Evolutionary conservation across 768 basidiomycete genomes (phyloP).

Genomic region (Serendipita indica): DNA sequence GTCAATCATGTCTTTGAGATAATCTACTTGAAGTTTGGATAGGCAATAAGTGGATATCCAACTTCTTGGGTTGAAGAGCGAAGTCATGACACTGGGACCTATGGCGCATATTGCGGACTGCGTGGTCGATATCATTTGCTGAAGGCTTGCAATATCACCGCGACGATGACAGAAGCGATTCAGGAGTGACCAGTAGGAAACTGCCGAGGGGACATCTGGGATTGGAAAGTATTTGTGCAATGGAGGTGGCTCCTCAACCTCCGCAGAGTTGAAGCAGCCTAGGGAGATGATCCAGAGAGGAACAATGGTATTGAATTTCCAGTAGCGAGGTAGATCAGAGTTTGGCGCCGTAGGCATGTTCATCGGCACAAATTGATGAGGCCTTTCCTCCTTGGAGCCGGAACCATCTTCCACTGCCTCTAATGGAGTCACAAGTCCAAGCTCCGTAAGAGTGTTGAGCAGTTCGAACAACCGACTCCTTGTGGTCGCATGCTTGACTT

Average conservation of each 20-base stretch:
- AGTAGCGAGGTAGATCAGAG: slow-evolving; percentile 39
- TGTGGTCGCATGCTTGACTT: slow-evolving; percentile 43
- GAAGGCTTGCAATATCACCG: not conserved
- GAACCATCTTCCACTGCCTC: slow-evolving; percentile 14
- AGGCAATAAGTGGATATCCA: slow-evolving; percentile 51
- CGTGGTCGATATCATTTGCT: not conserved
- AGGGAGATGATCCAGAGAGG: slow-evolving; percentile 48
- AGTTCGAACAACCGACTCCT: slow-evolving; percentile 47
- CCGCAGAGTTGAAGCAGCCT: slow-evolving; percentile 31
- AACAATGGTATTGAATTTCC: slow-evolving; percentile 41
- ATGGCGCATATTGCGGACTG: not conserved
- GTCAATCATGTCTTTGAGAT: slow-evolving; percentile 40
- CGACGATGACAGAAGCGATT: not conserved
- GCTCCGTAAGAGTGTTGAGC: slow-evolving; percentile 39
- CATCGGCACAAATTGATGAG: not conserved
- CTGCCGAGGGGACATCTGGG: slow-evolving; percentile 26
- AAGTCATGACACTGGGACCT: not conserved
- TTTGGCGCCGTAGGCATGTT: not conserved
- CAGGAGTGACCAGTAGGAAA: slow-evolving; percentile 37
- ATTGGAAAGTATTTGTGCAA: slow-evolving; percentile 41
- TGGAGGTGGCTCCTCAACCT: slow-evolving; percentile 17
- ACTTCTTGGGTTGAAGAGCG: not conserved
- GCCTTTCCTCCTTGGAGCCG: slow-evolving; percentile 28
- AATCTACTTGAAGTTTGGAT: slow-evolving; percentile 53
- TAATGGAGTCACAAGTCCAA: slow-evolving; percentile 49